Percentiles rank a stretch among this genome's conserved stretches.
Conservation (phyloP, 2,329 filamentous ascomycete genomes). For the Beauveria brongniartii region DNA sequence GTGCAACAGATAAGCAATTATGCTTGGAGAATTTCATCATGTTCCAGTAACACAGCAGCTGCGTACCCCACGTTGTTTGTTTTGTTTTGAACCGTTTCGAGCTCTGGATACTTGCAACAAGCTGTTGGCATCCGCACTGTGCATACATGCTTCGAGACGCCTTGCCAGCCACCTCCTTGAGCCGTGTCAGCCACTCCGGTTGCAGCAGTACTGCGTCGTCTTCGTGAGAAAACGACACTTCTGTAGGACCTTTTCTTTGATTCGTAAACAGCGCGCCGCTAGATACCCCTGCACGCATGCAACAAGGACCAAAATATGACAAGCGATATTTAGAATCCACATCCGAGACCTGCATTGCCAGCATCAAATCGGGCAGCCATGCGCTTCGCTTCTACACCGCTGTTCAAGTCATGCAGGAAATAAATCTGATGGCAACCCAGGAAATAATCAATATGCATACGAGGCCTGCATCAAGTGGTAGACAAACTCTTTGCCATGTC, state of each 20-base stretch:
- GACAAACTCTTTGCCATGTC: neutral
- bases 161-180: neutral
- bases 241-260: neutral
- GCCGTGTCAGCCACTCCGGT: neutral
- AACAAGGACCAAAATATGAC: neutral
- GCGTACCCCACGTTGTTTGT: too few species aligned
- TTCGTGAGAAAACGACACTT: neutral
- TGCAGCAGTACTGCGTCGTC: neutral
- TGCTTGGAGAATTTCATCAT: neutral
- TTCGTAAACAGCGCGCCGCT: neutral
- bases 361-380: constrained; percentile 10
- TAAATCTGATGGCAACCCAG: neutral
- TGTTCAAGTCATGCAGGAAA: neutral
- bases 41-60: neutral
- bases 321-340: constrained; percentile 1
- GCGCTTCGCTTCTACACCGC: constrained; percentile 4
- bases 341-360: constrained; percentile 7
- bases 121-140: neutral
- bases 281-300: neutral
- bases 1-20: neutral
- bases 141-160: neutral
- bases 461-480: neutral
- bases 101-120: neutral
- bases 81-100: neutral
- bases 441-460: neutral